phyloP scores from a whole-genome alignment of 1,284 basidiomycete genomes.

The Leccinum pseudoinsigne region DNA sequence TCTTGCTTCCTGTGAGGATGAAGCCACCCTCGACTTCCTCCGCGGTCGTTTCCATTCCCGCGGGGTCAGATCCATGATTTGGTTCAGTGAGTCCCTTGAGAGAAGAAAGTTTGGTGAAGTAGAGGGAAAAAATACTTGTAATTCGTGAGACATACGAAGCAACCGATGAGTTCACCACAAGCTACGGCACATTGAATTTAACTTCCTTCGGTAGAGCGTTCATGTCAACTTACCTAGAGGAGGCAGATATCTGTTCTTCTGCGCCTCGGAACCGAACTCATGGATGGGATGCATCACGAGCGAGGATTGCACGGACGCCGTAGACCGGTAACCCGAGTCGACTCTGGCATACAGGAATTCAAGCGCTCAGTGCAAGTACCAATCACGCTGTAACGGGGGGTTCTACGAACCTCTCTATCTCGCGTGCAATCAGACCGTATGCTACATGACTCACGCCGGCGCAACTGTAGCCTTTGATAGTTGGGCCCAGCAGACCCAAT shows the following conservation, averaged over 20 bases:
- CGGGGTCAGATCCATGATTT: conserved; percentile 94
- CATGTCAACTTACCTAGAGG: conserved; percentile 56
- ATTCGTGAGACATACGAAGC: conserved; percentile 68
- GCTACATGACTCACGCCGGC: conserved; percentile 92
- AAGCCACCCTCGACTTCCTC: conserved; percentile 86
- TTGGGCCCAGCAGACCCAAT: conserved; percentile 88
- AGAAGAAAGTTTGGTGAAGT: conserved; percentile 1
- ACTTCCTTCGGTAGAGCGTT: background rate
- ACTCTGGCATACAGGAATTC: conserved; percentile 50
- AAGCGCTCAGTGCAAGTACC: background rate
- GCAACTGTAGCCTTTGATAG: conserved; percentile 93
- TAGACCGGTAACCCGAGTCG: conserved; percentile 95
- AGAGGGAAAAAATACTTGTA: conserved; percentile 1
- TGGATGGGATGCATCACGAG: conserved; percentile 98
- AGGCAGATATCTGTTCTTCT: conserved; percentile 92
- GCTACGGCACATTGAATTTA: conserved; percentile 45
- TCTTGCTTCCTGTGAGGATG: conserved; percentile 89
- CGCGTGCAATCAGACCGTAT: conserved; percentile 92
- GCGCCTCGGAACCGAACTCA: conserved; percentile 87
- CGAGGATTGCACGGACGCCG: conserved; percentile 95
- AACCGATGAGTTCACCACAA: conserved; percentile 87
- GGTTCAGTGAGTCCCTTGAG: conserved; percentile 90
- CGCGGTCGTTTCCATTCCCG: conserved; percentile 92
- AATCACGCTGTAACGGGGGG: background rate
- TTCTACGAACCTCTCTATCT: conserved; percentile 79